A percentile compares a stretch with the other conserved stretches of the same genome.
phyloP scores from a whole-genome alignment of 139 green algal genomes.

The Ulvella scutata region DNA sequence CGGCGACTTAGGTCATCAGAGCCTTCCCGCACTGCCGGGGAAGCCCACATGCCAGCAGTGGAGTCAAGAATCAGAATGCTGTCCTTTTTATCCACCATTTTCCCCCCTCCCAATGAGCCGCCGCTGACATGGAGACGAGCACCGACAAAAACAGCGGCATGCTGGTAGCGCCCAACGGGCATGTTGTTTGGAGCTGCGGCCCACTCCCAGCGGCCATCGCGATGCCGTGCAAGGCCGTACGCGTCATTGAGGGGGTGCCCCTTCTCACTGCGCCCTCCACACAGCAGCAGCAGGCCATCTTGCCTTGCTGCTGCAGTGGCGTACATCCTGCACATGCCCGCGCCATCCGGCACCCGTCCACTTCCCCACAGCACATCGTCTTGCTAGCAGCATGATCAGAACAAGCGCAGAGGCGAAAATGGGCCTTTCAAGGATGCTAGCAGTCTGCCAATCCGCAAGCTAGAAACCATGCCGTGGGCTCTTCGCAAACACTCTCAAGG shows the following conservation, averaged over 20 bases:
- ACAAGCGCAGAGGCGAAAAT: too few species aligned
- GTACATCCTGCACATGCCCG: conserved; percentile 91
- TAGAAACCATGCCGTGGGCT: too few species aligned
- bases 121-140: conserved; percentile 87
- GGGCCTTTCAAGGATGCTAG: too few species aligned
- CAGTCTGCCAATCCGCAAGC: too few species aligned
- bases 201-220: conserved; percentile 98
- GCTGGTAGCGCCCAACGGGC: conserved; percentile 85
- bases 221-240: conserved; percentile 88
- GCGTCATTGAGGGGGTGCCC: conserved; percentile 76
- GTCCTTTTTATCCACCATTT: conserved; percentile 46
- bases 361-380: too few species aligned
- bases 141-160: conserved; percentile 89
- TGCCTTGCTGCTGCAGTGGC: conserved; percentile 72
- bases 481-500: too few species aligned
- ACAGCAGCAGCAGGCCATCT: conserved; percentile 94
- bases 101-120: conserved; percentile 82
- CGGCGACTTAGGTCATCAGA: conserved; percentile 37
- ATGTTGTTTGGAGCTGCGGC: conserved; percentile 84
- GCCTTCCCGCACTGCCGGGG: conserved; percentile 9
- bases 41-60: conserved; percentile 44
- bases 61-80: conserved; percentile 76
- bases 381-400: too few species aligned
- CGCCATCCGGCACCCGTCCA: too few species aligned
- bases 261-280: conserved; percentile 69